Percentiles rank a stretch among this genome's conserved stretches.
Conservation (phyloP, 495 filamentous ascomycete genomes). For the Staphylotrichum longicolle region DNA sequence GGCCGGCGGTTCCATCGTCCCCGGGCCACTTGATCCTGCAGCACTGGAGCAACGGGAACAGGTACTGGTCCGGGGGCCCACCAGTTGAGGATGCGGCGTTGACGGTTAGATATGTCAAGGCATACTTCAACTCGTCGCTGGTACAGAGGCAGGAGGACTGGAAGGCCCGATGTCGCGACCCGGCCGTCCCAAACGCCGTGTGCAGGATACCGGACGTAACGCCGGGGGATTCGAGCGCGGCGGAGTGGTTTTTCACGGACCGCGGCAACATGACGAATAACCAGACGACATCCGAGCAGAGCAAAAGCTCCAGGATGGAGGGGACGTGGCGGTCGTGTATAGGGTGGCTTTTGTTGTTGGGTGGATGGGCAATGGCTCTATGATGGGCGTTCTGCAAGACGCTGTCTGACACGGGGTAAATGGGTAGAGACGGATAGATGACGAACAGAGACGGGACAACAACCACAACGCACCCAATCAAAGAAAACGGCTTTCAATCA, state of each 20-base stretch:
- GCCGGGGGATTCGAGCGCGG: slow-evolving; percentile 39
- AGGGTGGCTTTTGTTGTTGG: slow-evolving; percentile 21
- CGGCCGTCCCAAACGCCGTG: slow-evolving; percentile 39
- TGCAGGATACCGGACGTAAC: slow-evolving; percentile 60
- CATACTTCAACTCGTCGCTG: slow-evolving; percentile 71
- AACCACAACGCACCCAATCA: too few species aligned
- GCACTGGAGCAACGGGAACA: slow-evolving; percentile 77
- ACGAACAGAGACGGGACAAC: too few species aligned
- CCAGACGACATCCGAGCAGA: slow-evolving; percentile 49
- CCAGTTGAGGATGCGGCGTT: slow-evolving; percentile 58
- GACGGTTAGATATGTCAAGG: slow-evolving; percentile 64
- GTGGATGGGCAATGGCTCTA: slow-evolving; percentile 24
- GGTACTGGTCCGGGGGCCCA: slow-evolving; percentile 65
- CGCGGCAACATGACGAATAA: slow-evolving; percentile 55
- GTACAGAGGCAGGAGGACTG: slow-evolving; percentile 46
- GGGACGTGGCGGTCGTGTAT: slow-evolving; percentile 19
- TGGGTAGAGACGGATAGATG: too few species aligned
- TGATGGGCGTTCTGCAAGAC: slow-evolving; percentile 8
- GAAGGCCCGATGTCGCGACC: slow-evolving; percentile 47
- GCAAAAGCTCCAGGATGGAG: slow-evolving; percentile 13
- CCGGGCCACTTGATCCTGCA: slow-evolving; percentile 65
- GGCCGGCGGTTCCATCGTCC: slow-evolving; percentile 51
- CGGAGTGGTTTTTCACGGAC: slow-evolving; percentile 60
- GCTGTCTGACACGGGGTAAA: too few species aligned
- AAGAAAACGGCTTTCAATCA: too few species aligned